Base-by-base conservation (phyloP, 73 alveolate genomes). In the Paramecium biaurelia region DNA sequence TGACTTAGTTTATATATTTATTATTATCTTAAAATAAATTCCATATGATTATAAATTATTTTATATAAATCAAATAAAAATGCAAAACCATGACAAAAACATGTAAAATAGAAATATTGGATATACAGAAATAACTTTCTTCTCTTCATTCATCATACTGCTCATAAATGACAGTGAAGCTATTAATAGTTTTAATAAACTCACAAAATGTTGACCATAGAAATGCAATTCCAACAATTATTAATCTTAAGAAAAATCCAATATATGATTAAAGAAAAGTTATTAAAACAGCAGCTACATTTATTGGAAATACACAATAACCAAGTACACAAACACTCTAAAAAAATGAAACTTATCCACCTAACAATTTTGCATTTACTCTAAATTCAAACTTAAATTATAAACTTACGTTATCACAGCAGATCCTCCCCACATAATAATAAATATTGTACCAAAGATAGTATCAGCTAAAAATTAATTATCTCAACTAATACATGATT, bases 391-490 rank as follows among this genome's bases (percentile, higher is more conserved):
- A 12, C 24, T 63, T 63, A 14, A 32, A 30, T 11, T 67, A 7
- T 67, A 30, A 21, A 41, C 20, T 14, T 74, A 45, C 85, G 98
- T 96, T 24, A 98, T 97, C 41, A 98, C 95, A 2, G 97, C 97
- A 59, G 98, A 96, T 4, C 99, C 99, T 10, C 96, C 94, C 99
- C 99, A 97, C 85, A 98, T 98, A 2, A 98, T 96, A 4, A 96
- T 94, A 86, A 98, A 98, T 0, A 98, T 96, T 57, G 95, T 94
- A 41, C 96, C 98, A 92, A 97, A 97, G 15, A 97, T 94, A 26
- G 96, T 92, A 79, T 96, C 93, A 57, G 96, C 85, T 86, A 53
- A 53, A 53, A 57, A 15, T 14, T 7, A 37, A 20, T 57, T 30
- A 10, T 11, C 38, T 63, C 38, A 21, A 67, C 30, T 24, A 34